These are phyloP conservation scores for Penicillium angulare DNA, from an alignment of 495 filamentous ascomycete species.

Conservation along the genomic window DNA sequence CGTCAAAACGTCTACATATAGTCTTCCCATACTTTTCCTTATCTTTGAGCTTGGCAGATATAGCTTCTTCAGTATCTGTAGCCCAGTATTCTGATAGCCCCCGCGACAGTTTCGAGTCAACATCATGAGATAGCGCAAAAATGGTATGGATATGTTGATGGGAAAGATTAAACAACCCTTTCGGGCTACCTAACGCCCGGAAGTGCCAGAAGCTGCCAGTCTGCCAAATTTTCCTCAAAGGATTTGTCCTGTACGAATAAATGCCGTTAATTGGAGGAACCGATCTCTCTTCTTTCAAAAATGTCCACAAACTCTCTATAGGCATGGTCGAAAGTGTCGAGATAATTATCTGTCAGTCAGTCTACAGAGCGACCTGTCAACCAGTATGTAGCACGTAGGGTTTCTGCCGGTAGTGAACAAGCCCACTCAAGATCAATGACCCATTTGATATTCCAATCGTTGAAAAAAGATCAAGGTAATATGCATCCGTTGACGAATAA, in stretches of 20 bases:
- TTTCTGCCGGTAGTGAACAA: conserved; percentile 31
- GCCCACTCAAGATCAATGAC: conserved; percentile 39
- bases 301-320: conserved; percentile 1
- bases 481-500: conserved; percentile 23
- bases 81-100: conserved; percentile 10
- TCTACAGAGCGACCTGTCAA: conserved; percentile 20
- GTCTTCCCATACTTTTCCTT: conserved; percentile 8
- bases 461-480: conserved; percentile 24
- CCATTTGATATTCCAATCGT: conserved; percentile 31
- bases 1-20: too few relatives aligned
- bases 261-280: not conserved
- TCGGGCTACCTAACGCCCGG: conserved; percentile 23
- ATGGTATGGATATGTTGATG: conserved; percentile 14
- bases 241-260: conserved; percentile 6
- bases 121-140: conserved; percentile 2
- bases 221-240: conserved; percentile 20
- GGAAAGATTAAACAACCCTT: conserved; percentile 18
- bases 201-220: conserved; percentile 28
- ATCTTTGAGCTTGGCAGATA: conserved; percentile 9
- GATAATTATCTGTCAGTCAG: conserved; percentile 7
- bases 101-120: not conserved
- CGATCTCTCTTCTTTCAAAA: conserved; percentile 9
- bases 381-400: conserved; percentile 31
- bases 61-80: conserved; percentile 1
- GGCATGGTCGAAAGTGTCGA: not conserved